phyloP scores from a whole-genome alignment of 2,329 filamentous ascomycete species.

The Cercospora sp. region DNA sequence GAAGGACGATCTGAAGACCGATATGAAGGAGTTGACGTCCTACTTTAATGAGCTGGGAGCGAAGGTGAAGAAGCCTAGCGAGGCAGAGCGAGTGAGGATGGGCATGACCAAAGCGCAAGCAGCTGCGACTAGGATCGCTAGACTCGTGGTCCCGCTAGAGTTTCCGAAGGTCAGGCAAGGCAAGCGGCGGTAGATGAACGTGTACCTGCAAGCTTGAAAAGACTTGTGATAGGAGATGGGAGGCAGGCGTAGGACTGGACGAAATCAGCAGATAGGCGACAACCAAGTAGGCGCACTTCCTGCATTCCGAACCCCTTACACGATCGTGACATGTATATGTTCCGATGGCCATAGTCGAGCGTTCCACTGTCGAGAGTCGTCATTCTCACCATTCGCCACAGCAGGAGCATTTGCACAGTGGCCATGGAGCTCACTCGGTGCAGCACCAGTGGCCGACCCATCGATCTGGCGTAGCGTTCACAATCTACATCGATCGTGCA shows the following conservation, averaged over 20 bases:
- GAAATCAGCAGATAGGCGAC: neutral
- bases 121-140: conserved; percentile 64
- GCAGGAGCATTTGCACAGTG: neutral
- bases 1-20: conserved; percentile 69
- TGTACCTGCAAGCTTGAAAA: neutral
- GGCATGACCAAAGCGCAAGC: conserved; percentile 63
- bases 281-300: neutral
- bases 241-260: neutral
- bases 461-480: neutral
- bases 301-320: neutral
- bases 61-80: conserved; percentile 53
- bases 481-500: neutral
- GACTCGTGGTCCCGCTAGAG: conserved; percentile 72
- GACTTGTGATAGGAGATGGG: no score
- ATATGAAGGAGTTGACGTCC: conserved; percentile 66
- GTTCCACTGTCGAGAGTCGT: neutral
- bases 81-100: conserved; percentile 49
- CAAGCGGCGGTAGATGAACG: conserved; percentile 1
- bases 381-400: neutral
- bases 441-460: neutral
- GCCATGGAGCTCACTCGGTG: neutral
- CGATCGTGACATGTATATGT: neutral
- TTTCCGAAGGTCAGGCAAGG: conserved; percentile 65
- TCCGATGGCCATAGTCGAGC: no score
- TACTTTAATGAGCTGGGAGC: conserved; percentile 79